Evolutionary conservation across 805 yeast genomes (phyloP).

Genomic region (Yarrowia divulgata): DNA sequence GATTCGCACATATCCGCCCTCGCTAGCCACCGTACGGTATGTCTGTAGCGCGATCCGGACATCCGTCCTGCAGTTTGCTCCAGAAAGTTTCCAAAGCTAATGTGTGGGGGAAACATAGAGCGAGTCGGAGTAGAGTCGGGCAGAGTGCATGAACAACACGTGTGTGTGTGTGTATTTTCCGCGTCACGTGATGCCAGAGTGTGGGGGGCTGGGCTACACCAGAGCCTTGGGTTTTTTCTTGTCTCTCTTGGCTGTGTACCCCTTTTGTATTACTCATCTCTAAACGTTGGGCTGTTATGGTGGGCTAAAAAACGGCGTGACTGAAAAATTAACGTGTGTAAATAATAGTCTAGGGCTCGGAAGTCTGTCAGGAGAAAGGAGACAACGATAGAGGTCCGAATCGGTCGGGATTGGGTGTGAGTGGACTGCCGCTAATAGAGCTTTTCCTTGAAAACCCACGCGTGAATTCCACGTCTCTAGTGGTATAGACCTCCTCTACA

Average conservation of each 20-base stretch:
- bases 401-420: too few species aligned
- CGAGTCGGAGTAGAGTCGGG: constrained; percentile 30
- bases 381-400: too few species aligned
- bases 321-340: too few species aligned
- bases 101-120: constrained; percentile 18
- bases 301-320: too few species aligned
- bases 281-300: too few species aligned
- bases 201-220: background rate
- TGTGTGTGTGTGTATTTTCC: background rate
- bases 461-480: too few species aligned
- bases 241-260: background rate
- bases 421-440: too few species aligned
- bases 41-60: constrained; percentile 31
- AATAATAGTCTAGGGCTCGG: too few species aligned
- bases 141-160: background rate
- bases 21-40: background rate
- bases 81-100: constrained; percentile 24
- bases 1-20: background rate
- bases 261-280: too few species aligned
- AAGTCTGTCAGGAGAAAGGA: too few species aligned
- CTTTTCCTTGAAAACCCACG: too few species aligned
- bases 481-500: too few species aligned
- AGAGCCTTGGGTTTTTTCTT: background rate
- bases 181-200: background rate
- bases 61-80: constrained; percentile 37